phyloP scores from a whole-genome alignment of 2,329 filamentous ascomycete species.

The Sporothrix brunneoviolacea region DNA sequence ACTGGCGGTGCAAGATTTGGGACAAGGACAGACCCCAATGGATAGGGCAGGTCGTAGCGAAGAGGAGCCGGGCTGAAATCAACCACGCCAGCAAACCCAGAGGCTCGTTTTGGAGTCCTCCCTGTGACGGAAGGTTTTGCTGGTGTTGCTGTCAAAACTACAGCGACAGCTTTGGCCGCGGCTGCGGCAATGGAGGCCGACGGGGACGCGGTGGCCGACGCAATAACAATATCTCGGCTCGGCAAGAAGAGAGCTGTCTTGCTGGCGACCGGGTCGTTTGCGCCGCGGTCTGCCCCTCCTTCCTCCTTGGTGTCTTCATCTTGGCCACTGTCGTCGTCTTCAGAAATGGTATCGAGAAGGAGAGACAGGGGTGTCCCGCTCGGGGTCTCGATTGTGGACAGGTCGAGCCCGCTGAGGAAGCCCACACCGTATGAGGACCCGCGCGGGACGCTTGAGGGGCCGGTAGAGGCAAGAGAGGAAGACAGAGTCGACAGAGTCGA shows the following conservation, averaged over 20 bases:
- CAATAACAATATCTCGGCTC: slow-evolving; percentile 2
- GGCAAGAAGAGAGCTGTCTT: not conserved
- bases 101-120: not conserved
- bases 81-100: not conserved
- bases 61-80: not conserved
- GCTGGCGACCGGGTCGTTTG: not conserved
- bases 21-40: not conserved
- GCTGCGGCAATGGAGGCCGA: not conserved
- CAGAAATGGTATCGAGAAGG: slow-evolving; percentile 2
- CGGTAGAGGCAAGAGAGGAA: not conserved
- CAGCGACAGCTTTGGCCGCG: not conserved
- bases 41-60: not conserved
- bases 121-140: not conserved
- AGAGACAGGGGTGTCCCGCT: slow-evolving; percentile 1
- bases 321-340: slow-evolving; percentile 1
- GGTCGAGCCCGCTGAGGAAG: slow-evolving; percentile 14
- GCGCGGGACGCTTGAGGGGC: too few species aligned
- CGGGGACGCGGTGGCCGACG: slow-evolving; percentile 11
- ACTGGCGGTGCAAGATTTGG: not conserved
- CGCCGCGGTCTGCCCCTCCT: not conserved
- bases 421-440: not conserved
- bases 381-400: not conserved
- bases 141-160: not conserved
- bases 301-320: not conserved
- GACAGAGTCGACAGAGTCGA: not conserved